Evolutionary conservation across 225 moss, liverwort and hornwort species (phyloP).

Genomic region (Sphagnum tenellum): DNA sequence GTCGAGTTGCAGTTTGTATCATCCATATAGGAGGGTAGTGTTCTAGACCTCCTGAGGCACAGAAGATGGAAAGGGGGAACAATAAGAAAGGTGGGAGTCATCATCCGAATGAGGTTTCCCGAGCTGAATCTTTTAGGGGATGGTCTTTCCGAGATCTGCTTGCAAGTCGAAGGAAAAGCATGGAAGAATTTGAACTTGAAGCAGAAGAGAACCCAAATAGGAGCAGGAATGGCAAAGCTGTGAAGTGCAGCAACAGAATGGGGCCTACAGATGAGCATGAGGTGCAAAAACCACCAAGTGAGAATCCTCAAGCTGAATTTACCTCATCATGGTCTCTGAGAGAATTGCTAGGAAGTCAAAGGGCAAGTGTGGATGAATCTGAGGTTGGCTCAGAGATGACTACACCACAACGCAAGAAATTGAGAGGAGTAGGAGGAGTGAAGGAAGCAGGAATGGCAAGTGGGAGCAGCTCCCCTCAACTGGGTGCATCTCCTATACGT

Average conservation of each 20-base stretch:
- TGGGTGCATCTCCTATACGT: conserved; percentile 20
- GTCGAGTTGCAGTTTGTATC: too few relatives aligned
- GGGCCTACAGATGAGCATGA: background rate
- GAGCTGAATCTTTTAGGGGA: conserved; percentile 8
- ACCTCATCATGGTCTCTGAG: conserved; percentile 20
- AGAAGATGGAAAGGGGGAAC: conserved; percentile 5
- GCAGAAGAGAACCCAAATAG: background rate
- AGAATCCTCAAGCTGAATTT: background rate
- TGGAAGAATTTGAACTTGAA: conserved; percentile 3
- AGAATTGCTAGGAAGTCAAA: conserved; percentile 28
- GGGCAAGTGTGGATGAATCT: conserved; percentile 10
- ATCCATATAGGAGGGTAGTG: conserved; percentile 1
- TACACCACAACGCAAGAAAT: conserved; percentile 6
- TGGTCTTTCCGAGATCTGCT: conserved; percentile 19
- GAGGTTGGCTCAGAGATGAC: background rate
- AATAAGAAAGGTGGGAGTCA: background rate
- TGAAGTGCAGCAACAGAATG: background rate
- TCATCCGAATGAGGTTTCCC: conserved; percentile 2
- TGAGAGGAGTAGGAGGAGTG: background rate
- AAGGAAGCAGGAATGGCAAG: background rate
- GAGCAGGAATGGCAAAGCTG: conserved; percentile 2
- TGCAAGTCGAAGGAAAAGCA: conserved; percentile 1
- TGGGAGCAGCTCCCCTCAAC: conserved; percentile 14
- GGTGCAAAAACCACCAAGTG: background rate
- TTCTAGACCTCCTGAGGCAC: background rate